Evolutionary conservation across 495 filamentous ascomycete species (phyloP).

Genomic region (Poronia punctata): DNA sequence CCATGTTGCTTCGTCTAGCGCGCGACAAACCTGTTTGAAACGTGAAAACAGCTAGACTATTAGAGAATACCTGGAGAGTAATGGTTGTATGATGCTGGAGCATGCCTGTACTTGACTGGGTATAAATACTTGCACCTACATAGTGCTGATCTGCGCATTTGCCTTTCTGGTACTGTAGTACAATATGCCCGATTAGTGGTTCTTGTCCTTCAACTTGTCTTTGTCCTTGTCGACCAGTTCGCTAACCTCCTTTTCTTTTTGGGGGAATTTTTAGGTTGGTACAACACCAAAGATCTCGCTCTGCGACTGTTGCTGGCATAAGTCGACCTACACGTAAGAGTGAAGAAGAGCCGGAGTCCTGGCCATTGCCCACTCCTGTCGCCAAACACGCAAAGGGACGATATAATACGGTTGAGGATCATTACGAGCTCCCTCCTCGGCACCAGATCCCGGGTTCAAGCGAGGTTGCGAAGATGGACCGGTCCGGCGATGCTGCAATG

Average conservation of each 20-base stretch:
- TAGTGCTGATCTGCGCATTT: conserved; percentile 20
- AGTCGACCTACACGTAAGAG: conserved; percentile 12
- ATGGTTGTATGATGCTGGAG: no score
- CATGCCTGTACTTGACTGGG: no score
- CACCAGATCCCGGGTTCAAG: not conserved
- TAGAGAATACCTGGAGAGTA: no score
- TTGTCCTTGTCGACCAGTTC: conserved; percentile 10
- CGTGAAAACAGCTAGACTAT: no score
- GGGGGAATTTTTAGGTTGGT: conserved; percentile 6
- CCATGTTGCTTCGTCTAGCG: no score
- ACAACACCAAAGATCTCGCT: conserved; percentile 17
- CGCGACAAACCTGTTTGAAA: no score
- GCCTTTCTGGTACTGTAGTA: conserved; percentile 13
- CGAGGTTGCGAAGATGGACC: conserved; percentile 8
- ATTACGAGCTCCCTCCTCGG: conserved; percentile 11
- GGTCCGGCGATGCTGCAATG: conserved; percentile 14
- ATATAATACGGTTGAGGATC: conserved; percentile 12
- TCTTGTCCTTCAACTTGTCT: conserved; percentile 7
- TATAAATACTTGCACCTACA: no score
- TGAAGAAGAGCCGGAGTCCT: conserved; percentile 12
- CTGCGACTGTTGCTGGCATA: conserved; percentile 11
- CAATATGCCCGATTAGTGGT: no score
- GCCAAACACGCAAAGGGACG: not conserved
- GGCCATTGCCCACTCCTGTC: not conserved
- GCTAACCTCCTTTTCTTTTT: conserved; percentile 17